Evolutionary conservation across 192 early-diverging fungal species (phyloP).

Genomic region (Coemansia sp.): DNA sequence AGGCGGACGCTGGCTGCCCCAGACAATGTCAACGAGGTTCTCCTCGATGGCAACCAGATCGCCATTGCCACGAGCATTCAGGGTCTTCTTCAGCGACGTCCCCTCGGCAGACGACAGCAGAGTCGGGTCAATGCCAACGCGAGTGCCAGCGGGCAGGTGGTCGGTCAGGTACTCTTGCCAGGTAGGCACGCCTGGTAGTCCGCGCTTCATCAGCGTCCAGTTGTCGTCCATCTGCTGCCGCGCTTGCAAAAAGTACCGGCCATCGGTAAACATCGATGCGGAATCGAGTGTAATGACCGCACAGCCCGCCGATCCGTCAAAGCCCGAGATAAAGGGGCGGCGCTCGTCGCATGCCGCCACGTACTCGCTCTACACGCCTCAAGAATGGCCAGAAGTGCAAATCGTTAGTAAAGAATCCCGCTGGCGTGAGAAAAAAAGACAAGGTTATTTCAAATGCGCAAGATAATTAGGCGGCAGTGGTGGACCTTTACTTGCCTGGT

Average conservation of each 20-base stretch:
- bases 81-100: constrained; percentile 56
- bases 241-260: constrained; percentile 97
- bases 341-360: constrained; percentile 88
- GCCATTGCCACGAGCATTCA: constrained; percentile 60
- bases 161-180: constrained; percentile 88
- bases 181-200: constrained; percentile 82
- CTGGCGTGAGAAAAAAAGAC: too few relatives aligned
- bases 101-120: constrained; percentile 78
- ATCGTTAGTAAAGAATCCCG: too few relatives aligned
- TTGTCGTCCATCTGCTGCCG: constrained; percentile 87
- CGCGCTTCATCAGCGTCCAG: constrained; percentile 95
- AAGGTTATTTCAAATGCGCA: neutral
- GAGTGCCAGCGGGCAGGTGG: constrained; percentile 70
- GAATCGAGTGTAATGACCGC: constrained; percentile 81
- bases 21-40: constrained; percentile 88
- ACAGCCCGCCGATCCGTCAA: constrained; percentile 96
- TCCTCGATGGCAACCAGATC: constrained; percentile 69
- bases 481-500: constrained; percentile 66
- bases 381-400: neutral
- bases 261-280: constrained; percentile 95
- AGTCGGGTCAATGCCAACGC: constrained; percentile 91
- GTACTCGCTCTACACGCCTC: constrained; percentile 83
- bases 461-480: too few relatives aligned
- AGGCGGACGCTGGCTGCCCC: constrained; percentile 74
- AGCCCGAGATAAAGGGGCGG: constrained; percentile 90